Conservation (phyloP, 2,329 filamentous ascomycete genomes). For the Sclerotinia subarctica region DNA sequence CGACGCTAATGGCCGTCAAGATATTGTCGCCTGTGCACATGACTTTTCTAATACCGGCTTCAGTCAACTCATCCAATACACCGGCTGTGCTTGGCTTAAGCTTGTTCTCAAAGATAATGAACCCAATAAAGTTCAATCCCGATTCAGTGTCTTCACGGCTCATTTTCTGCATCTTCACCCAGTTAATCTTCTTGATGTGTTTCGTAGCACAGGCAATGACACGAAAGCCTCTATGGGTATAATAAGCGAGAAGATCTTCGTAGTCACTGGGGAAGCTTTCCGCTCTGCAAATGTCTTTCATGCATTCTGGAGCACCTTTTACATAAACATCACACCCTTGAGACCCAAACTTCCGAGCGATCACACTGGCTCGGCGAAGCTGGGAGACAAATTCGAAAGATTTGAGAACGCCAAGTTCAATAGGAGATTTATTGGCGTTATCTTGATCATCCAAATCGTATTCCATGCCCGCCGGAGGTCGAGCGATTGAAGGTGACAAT, state of each 20-base stretch:
- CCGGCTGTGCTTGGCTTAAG: conserved; percentile 81
- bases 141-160: conserved; percentile 80
- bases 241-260: conserved; percentile 81
- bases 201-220: conserved; percentile 95
- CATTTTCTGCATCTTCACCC: conserved; percentile 95
- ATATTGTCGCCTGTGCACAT: conserved; percentile 99
- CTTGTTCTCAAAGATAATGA: conserved; percentile 99
- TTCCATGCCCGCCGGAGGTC: conserved; percentile 65
- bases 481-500: conserved; percentile 82
- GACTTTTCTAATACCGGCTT: conserved; percentile 80
- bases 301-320: conserved; percentile 94
- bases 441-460: conserved; percentile 53
- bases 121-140: conserved; percentile 82
- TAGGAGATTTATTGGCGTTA: conserved; percentile 42
- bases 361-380: conserved; percentile 84
- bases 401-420: conserved; percentile 88
- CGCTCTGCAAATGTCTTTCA: conserved; percentile 85
- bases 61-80: conserved; percentile 76
- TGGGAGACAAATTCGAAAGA: conserved; percentile 95
- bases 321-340: conserved; percentile 85
- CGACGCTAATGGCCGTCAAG: conserved; percentile 91
- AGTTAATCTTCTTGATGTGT: conserved; percentile 81
- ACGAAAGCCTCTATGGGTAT: conserved; percentile 93
- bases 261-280: conserved; percentile 86
- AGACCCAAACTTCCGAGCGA: conserved; percentile 84